Percentiles rank a stretch among this genome's conserved stretches.
Conservation (phyloP, 768 basidiomycete genomes). For the Boletus vinaceobasis region DNA sequence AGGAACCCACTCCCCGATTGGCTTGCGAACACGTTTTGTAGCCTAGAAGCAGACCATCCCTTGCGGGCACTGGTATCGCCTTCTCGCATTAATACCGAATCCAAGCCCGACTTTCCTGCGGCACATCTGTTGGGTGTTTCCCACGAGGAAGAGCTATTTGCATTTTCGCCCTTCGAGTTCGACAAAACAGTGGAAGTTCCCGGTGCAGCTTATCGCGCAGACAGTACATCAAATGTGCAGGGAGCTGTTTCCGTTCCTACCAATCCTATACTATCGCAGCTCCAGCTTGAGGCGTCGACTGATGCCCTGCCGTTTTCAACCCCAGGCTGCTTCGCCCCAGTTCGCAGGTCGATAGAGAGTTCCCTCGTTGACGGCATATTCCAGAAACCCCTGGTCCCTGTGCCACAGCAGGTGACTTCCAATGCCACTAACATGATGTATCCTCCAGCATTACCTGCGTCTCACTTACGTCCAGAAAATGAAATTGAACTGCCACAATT, state of each 20-base stretch:
- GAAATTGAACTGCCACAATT: conserved; percentile 3
- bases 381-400: conserved; percentile 2
- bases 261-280: neutral
- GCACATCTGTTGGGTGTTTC: conserved; percentile 1
- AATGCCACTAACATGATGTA: conserved; percentile 9
- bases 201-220: neutral
- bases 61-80: conserved; percentile 31
- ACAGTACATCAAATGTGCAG: neutral
- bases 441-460: conserved; percentile 2
- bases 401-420: conserved; percentile 9
- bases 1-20: conserved; percentile 47
- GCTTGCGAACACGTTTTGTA: conserved; percentile 51
- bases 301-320: conserved; percentile 23
- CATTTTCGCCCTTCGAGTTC: conserved; percentile 27
- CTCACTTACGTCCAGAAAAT: conserved; percentile 19
- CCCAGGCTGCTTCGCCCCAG: conserved; percentile 19
- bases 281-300: neutral
- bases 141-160: conserved; percentile 22
- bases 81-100: conserved; percentile 9
- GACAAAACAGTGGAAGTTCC: conserved; percentile 9
- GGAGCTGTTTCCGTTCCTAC: neutral
- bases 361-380: neutral
- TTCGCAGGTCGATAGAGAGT: neutral
- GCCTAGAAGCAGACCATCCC: conserved; percentile 37
- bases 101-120: neutral